phyloP scores from a whole-genome alignment of 2,329 filamentous ascomycete species.

The Aureobasidium pullulans region DNA sequence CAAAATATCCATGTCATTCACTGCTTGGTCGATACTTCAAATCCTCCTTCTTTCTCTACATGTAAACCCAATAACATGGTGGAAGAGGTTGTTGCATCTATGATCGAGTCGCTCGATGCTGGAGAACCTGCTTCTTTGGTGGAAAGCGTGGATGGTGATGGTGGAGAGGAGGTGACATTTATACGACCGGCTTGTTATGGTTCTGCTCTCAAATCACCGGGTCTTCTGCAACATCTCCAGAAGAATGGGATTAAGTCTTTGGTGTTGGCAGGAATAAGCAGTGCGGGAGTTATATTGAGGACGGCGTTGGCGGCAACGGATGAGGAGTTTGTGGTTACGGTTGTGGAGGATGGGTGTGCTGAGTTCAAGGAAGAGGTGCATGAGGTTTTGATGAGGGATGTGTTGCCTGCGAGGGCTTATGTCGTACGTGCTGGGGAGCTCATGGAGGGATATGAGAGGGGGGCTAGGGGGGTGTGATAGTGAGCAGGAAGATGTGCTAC shows the following conservation, averaged over 20 bases:
- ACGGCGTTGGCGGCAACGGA: background rate
- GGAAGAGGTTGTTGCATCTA: constrained; percentile 7
- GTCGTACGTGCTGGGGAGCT: background rate
- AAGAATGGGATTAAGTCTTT: constrained; percentile 21
- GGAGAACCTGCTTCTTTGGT: constrained; percentile 8
- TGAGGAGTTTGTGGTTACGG: background rate
- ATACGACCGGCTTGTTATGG: constrained; percentile 20
- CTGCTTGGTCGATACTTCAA: constrained; percentile 21
- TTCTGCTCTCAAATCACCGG: constrained; percentile 24
- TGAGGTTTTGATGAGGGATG: background rate
- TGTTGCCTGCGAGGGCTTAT: background rate
- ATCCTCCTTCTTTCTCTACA: constrained; percentile 17
- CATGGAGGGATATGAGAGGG: too few species aligned
- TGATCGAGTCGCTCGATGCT: constrained; percentile 14
- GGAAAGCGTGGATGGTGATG: too few species aligned
- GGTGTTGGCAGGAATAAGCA: constrained; percentile 18
- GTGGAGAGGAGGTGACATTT: constrained; percentile 19
- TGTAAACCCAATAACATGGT: constrained; percentile 19
- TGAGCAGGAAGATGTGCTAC: too few species aligned
- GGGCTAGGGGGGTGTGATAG: too few species aligned
- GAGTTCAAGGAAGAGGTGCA: background rate
- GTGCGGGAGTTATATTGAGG: background rate
- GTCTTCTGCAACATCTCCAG: constrained; percentile 19
- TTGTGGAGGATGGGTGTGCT: background rate
- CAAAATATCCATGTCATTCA: constrained; percentile 25